Conservation (phyloP, 2,329 filamentous ascomycete genomes). For the Diaporthe humulicola region DNA sequence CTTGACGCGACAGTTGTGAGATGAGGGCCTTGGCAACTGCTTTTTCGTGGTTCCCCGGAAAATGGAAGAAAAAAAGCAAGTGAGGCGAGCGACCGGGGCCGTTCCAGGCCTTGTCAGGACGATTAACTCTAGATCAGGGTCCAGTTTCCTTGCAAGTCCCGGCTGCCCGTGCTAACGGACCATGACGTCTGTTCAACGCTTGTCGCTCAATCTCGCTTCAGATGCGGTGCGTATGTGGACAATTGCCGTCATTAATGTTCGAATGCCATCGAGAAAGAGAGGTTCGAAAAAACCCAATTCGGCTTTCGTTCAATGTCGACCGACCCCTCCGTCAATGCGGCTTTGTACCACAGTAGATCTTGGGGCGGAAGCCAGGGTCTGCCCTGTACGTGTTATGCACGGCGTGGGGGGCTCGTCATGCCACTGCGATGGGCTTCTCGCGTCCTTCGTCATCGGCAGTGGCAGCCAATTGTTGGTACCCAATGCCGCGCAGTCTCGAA, state of each 20-base stretch:
- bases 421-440: neutral
- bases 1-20: slow-evolving; percentile 22
- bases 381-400: slow-evolving; percentile 13
- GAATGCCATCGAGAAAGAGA: slow-evolving; percentile 8
- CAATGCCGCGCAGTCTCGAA: neutral
- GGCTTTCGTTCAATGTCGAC: neutral
- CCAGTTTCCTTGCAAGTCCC: slow-evolving; percentile 8
- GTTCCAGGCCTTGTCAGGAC: neutral
- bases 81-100: slow-evolving; percentile 13
- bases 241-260: slow-evolving; percentile 2
- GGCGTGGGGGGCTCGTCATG: slow-evolving; percentile 20
- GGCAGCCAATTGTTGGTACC: neutral
- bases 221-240: neutral
- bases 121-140: slow-evolving; percentile 24
- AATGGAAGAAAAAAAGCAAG: slow-evolving; percentile 21
- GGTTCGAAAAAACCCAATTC: slow-evolving; percentile 14
- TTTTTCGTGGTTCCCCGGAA: slow-evolving; percentile 28
- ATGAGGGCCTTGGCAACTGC: slow-evolving; percentile 27
- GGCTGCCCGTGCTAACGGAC: neutral
- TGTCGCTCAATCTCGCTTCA: neutral
- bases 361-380: neutral
- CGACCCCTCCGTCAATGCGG: slow-evolving; percentile 19
- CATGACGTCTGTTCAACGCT: slow-evolving; percentile 1
- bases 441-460: slow-evolving; percentile 5
- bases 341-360: slow-evolving; percentile 11